These are phyloP conservation scores for Teratosphaeria destructans DNA, from an alignment of 2,329 filamentous ascomycete species.

Conservation along the genomic window DNA sequence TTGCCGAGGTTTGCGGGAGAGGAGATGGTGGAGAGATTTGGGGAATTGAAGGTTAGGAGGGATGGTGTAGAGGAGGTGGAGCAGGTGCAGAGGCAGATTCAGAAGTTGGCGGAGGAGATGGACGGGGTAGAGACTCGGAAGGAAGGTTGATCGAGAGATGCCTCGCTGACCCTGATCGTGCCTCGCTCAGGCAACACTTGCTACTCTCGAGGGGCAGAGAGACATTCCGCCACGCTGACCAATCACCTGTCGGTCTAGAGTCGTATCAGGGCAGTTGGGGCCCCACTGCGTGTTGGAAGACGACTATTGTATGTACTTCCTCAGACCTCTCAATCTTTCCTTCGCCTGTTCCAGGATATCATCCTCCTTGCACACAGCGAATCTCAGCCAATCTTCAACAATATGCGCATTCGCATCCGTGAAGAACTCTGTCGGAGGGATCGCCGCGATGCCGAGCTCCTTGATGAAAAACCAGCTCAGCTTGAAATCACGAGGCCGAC, in stretches of 20 bases:
- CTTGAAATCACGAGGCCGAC: slow-evolving; percentile 83
- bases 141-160: not conserved
- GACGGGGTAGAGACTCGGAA: not conserved
- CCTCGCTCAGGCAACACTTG: not conserved
- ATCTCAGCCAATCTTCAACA: slow-evolving; percentile 82
- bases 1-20: not conserved
- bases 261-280: not conserved
- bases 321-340: slow-evolving; percentile 39
- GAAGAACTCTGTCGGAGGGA: slow-evolving; percentile 95
- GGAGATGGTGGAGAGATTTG: not conserved
- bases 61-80: not conserved
- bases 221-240: not conserved
- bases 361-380: slow-evolving; percentile 94
- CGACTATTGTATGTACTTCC: slow-evolving; percentile 35
- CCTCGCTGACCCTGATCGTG: not conserved
- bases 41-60: not conserved
- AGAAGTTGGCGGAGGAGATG: not conserved
- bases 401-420: slow-evolving; percentile 73
- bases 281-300: not conserved
- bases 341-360: slow-evolving; percentile 51
- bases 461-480: slow-evolving; percentile 94
- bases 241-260: not conserved
- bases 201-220: not conserved
- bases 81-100: not conserved
- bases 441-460: slow-evolving; percentile 88